A percentile compares a stretch with the other conserved stretches of the same genome.
These are phyloP conservation scores for Rhexocercosporidium sp. DNA, from an alignment of 2,329 filamentous ascomycete genomes.

Conservation along the genomic window DNA sequence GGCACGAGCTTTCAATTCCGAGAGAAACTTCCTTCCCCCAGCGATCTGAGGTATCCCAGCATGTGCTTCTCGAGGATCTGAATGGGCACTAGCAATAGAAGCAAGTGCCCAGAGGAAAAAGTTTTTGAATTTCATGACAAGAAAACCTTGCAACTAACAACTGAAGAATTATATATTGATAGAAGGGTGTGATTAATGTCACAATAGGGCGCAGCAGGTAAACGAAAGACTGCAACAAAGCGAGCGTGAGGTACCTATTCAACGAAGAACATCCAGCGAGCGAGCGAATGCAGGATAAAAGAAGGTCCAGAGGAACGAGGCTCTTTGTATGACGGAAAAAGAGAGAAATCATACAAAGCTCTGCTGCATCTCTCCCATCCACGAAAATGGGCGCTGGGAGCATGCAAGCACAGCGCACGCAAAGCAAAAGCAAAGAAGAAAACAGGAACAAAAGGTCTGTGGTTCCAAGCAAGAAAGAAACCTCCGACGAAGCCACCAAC, in stretches of 20 bases:
- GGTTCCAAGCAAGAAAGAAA: neutral
- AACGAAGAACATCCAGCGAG: slow-evolving; percentile 17
- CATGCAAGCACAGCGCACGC: slow-evolving; percentile 15
- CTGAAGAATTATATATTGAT: neutral
- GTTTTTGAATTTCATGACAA: slow-evolving; percentile 27
- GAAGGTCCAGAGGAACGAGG: neutral
- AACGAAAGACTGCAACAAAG: slow-evolving; percentile 29
- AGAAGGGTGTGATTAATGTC: neutral
- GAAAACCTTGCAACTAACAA: slow-evolving; percentile 10
- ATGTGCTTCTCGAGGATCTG: slow-evolving; percentile 20
- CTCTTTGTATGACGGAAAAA: slow-evolving; percentile 2
- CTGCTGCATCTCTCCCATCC: neutral
- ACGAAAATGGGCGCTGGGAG: neutral
- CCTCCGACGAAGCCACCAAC: neutral
- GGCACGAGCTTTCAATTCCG: slow-evolving; percentile 34
- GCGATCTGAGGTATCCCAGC: slow-evolving; percentile 32
- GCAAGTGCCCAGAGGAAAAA: slow-evolving; percentile 27
- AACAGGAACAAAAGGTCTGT: neutral
- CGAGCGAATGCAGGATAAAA: neutral
- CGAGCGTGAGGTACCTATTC: neutral
- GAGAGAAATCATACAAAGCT: neutral
- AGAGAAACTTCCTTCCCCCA: slow-evolving; percentile 36
- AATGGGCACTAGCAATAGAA: slow-evolving; percentile 32
- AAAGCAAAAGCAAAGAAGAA: slow-evolving; percentile 8
- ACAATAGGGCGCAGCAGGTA: slow-evolving; percentile 16